These are phyloP conservation scores for Paecilomyces sp. DNA, from an alignment of 2,329 filamentous ascomycete species.

Conservation along the genomic window DNA sequence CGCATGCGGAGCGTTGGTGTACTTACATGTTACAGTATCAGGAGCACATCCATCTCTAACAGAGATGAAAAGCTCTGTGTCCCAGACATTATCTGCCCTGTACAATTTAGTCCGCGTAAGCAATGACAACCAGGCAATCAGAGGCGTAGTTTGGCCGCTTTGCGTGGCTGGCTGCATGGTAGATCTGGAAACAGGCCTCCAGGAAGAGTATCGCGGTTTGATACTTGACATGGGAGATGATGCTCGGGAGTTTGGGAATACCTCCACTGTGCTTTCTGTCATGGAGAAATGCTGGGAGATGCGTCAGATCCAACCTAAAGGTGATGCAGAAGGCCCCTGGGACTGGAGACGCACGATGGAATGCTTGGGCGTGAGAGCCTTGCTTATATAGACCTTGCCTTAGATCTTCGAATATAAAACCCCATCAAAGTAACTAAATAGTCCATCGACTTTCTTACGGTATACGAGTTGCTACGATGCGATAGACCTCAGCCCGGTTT, in stretches of 20 bases:
- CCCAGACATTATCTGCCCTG: not conserved
- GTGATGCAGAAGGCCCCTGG: not conserved
- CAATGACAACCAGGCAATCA: constrained; percentile 1
- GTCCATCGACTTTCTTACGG: too few species aligned
- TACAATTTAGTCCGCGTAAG: not conserved
- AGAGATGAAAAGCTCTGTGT: constrained; percentile 1
- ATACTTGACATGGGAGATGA: constrained; percentile 10
- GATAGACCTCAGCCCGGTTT: too few species aligned
- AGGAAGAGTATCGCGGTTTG: constrained; percentile 5
- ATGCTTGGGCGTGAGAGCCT: not conserved
- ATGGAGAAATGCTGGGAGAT: constrained; percentile 5
- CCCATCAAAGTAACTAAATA: too few species aligned
- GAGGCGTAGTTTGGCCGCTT: constrained; percentile 9
- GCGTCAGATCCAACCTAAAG: not conserved
- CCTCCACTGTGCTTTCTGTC: constrained; percentile 1
- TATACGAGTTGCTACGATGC: too few species aligned
- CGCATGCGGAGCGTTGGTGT: constrained; percentile 4
- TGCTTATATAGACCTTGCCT: not conserved
- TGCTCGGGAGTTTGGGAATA: constrained; percentile 8
- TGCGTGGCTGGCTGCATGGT: constrained; percentile 11
- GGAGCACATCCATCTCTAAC: not conserved
- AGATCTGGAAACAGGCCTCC: not conserved
- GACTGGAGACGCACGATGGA: constrained; percentile 4
- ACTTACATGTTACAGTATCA: constrained; percentile 3
- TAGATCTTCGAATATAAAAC: not conserved